These are phyloP conservation scores for Laburnicola sp. DNA, from an alignment of 2,329 filamentous ascomycete species.

Conservation along the genomic window DNA sequence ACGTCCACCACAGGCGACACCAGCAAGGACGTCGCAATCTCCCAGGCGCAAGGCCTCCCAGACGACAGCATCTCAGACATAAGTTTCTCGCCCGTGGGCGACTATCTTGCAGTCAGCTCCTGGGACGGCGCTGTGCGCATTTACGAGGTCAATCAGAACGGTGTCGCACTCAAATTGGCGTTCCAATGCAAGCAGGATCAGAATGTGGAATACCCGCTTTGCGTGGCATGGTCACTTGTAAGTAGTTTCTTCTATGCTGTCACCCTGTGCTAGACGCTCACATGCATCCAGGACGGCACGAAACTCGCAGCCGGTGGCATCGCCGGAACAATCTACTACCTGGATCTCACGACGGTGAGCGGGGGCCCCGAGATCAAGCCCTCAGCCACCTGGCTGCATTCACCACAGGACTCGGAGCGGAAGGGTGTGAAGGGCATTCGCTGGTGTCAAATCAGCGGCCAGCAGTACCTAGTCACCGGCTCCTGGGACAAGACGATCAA, in stretches of 20 bases:
- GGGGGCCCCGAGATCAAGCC: constrained; percentile 29
- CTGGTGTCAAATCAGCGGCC: constrained; percentile 61
- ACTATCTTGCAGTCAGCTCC: constrained; percentile 85
- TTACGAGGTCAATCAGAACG: constrained; percentile 85
- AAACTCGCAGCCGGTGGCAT: constrained; percentile 86
- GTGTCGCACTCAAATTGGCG: constrained; percentile 80
- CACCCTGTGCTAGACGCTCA: constrained; percentile 17
- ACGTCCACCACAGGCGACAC: constrained; percentile 84
- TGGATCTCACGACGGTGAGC: constrained; percentile 68
- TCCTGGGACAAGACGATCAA: constrained; percentile 90
- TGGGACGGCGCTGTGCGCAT: constrained; percentile 99
- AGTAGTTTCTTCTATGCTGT: constrained; percentile 29
- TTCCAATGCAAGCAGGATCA: constrained; percentile 70
- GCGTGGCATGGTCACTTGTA: constrained; percentile 87
- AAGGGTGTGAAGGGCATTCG: constrained; percentile 74
- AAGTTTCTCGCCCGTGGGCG: constrained; percentile 73
- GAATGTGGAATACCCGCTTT: constrained; percentile 66
- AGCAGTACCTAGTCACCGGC: constrained; percentile 85
- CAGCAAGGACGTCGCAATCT: constrained; percentile 81
- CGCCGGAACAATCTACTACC: constrained; percentile 86
- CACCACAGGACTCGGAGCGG: constrained; percentile 50
- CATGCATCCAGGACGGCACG: constrained; percentile 71
- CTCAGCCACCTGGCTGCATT: constrained; percentile 75
- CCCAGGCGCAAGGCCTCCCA: constrained; percentile 62
- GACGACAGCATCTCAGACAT: constrained; percentile 89